These are phyloP conservation scores for Pulveroboletus sp. DNA, from an alignment of 768 basidiomycete genomes.

Conservation along the genomic window DNA sequence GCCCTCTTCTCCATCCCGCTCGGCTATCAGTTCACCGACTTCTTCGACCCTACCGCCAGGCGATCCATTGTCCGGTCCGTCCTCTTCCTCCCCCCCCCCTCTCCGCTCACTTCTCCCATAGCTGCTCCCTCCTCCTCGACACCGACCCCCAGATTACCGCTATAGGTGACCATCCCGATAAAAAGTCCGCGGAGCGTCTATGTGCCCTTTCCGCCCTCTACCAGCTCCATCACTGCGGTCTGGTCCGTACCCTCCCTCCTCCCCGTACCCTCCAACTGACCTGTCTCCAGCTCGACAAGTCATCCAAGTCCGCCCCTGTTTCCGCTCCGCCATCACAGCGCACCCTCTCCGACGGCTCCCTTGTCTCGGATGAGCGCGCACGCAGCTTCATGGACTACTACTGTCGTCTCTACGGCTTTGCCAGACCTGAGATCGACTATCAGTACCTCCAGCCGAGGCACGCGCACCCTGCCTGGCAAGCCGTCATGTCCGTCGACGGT, in stretches of 20 bases:
- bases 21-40: conserved; percentile 12
- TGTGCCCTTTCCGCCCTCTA: conserved; percentile 71
- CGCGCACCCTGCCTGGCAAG: conserved; percentile 51
- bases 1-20: conserved; percentile 8
- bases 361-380: conserved; percentile 65
- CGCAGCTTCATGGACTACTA: conserved; percentile 95
- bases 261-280: not conserved
- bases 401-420: conserved; percentile 72
- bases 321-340: conserved; percentile 19
- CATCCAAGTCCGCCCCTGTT: conserved; percentile 15
- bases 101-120: conserved; percentile 9
- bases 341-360: conserved; percentile 56
- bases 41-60: conserved; percentile 11
- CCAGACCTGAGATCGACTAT: conserved; percentile 65
- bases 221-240: conserved; percentile 56
- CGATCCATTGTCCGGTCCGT: conserved; percentile 22
- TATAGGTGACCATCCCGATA: conserved; percentile 54
- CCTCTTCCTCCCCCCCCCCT: not conserved
- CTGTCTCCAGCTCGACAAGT: conserved; percentile 24
- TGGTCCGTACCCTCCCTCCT: conserved; percentile 46
- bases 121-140: conserved; percentile 24
- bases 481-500: conserved; percentile 69
- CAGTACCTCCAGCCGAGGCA: conserved; percentile 28
- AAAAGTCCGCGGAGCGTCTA: conserved; percentile 67
- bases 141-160: conserved; percentile 43